Evolutionary conservation across 1,284 basidiomycete species (phyloP), one percentile per base, ranked within the genome.

Genomic region (Leccinum variabile): DNA sequence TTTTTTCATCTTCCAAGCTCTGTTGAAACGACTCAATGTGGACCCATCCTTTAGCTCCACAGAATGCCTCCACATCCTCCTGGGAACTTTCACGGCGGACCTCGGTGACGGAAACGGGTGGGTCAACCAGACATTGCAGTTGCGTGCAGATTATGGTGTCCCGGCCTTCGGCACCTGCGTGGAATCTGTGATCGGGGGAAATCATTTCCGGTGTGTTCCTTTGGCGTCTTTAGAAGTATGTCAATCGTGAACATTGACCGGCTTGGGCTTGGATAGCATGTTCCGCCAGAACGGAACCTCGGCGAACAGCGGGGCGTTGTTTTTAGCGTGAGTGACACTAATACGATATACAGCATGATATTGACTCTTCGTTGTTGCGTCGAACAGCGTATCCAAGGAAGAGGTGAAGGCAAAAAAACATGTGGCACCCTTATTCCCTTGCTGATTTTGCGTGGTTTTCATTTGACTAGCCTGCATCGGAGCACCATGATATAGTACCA

Each of bases 31-130:
- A 33, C 37, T 16, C 10, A 25, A 52, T 28, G 13, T 49, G 49
- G 22, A 30, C 2, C 16, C 16, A 10, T n/a, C 8, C 0, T 9
- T 30, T 30, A 89, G 88, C 69, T 88, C 88, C 0, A 78, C 77
- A 14, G 88, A 91, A 72, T 90, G 87, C 67, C 75, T 89, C 16
- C 84, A 79, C 2, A 75, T 88, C 63, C 88, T 89, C 68, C 67
- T 84, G 10, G 89, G 89, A 3, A 79, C 68, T 35, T 84, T 87
- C 68, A 75, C 81, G 10, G 87, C 86, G 1, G 83, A 88, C 70
- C 78, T 88, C 1, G 88, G 87, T 1, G 87, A 90, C 65, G 87
- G 86, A 0, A 76, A 88, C 63, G 85, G 85, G 5, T 76, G 66
- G 60, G 72, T 78, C 18, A 73, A 77, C 63, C 77, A 88, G 77